phyloP scores from a whole-genome alignment of 768 basidiomycete genomes.

The Hydnomerulius pinastri region DNA sequence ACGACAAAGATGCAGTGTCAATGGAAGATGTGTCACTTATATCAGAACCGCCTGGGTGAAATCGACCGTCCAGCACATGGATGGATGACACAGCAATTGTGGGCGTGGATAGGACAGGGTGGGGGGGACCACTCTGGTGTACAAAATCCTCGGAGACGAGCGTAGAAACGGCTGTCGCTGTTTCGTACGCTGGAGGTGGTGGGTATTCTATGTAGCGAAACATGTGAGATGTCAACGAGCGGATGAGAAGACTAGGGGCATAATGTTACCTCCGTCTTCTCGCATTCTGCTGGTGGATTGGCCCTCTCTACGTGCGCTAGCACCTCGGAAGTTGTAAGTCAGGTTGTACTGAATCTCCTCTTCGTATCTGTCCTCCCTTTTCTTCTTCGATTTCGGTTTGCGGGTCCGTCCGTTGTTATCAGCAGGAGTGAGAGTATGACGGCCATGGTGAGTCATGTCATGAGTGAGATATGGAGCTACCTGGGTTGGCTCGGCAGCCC shows the following conservation, averaged over 20 bases:
- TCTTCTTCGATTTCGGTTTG: conserved; percentile 42
- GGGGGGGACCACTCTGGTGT: conserved; percentile 26
- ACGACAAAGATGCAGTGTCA: conserved; percentile 16
- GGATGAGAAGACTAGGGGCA: background rate
- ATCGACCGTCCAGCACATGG: conserved; percentile 13
- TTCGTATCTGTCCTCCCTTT: conserved; percentile 46
- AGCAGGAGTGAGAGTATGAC: conserved; percentile 48
- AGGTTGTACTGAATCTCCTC: conserved; percentile 42
- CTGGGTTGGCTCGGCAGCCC: conserved; percentile 31
- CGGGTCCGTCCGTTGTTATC: conserved; percentile 50
- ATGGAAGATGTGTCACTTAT: conserved; percentile 25
- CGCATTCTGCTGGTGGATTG: conserved; percentile 26
- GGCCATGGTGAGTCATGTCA: conserved; percentile 54
- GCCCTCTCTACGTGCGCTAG: conserved; percentile 26
- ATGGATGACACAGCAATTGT: conserved; percentile 27
- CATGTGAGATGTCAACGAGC: conserved; percentile 12
- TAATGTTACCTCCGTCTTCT: conserved; percentile 32
- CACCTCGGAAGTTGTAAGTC: conserved; percentile 32
- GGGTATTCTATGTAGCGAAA: conserved; percentile 54
- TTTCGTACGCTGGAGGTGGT: conserved; percentile 76
- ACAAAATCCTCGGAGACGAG: conserved; percentile 43
- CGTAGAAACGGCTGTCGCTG: conserved; percentile 44
- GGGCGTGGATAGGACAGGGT: conserved; percentile 25
- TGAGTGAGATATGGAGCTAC: conserved; percentile 60
- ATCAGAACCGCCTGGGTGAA: conserved; percentile 18